phyloP scores from a whole-genome alignment of 2,329 filamentous ascomycete genomes.

The Capronia americana region DNA sequence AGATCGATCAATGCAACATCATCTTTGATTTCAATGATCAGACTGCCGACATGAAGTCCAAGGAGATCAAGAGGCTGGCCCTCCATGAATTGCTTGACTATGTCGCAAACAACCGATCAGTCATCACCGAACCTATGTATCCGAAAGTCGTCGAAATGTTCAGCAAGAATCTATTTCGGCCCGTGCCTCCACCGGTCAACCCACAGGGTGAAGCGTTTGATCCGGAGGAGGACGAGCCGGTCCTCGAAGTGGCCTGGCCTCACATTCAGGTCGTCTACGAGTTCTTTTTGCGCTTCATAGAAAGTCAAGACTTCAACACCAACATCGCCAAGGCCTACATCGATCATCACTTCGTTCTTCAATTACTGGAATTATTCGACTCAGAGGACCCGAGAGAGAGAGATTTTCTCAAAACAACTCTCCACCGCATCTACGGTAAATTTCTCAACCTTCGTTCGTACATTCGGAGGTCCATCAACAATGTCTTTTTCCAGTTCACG shows the following conservation, averaged over 20 bases:
- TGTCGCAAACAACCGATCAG: conserved; percentile 96
- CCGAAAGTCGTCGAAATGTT: conserved; percentile 99
- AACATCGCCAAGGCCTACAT: conserved; percentile 99
- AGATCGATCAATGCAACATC: conserved; percentile 99
- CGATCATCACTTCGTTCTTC: conserved; percentile 95
- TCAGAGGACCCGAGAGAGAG: conserved; percentile 96
- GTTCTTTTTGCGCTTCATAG: conserved; percentile 98
- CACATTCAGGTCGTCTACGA: conserved; percentile 99
- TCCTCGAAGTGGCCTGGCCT: conserved; percentile 97
- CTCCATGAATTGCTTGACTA: conserved; percentile 97
- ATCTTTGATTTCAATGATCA: conserved; percentile 99
- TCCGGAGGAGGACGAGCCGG: conserved; percentile 96
- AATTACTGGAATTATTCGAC: conserved; percentile 94
- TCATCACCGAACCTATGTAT: conserved; percentile 99
- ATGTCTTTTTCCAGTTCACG: conserved; percentile 99
- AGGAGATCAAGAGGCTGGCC: conserved; percentile 97
- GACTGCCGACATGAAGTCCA: conserved; percentile 98
- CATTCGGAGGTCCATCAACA: conserved; percentile 98
- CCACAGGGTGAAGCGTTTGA: conserved; percentile 98
- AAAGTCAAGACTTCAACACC: conserved; percentile 99
- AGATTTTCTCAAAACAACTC: conserved; percentile 96
- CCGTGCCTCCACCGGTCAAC: conserved; percentile 95
- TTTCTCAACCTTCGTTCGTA: conserved; percentile 97
- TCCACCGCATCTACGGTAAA: conserved; percentile 98
- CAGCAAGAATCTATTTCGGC: conserved; percentile 95